Conservation (phyloP, 345 rosid genomes). For the Citrus inodora region DNA sequence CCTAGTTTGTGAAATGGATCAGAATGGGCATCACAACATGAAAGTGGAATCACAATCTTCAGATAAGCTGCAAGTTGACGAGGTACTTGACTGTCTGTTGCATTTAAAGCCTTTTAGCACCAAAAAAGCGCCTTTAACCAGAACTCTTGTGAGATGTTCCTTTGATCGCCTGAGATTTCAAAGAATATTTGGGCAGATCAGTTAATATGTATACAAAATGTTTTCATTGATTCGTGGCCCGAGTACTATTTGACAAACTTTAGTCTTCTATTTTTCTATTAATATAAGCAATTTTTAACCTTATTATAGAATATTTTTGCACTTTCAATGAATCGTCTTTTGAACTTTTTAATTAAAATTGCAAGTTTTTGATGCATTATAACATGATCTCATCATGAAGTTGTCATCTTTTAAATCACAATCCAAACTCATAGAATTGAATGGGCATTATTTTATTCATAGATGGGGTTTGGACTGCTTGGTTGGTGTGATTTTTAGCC, state of each 20-base stretch:
- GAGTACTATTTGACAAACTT: neutral
- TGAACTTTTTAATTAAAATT: neutral
- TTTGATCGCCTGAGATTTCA: neutral
- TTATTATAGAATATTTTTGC: neutral
- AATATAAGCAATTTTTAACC: neutral
- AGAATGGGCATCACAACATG: conserved; percentile 24
- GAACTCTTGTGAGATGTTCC: neutral
- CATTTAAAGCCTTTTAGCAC: neutral
- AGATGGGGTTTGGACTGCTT: neutral
- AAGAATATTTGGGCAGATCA: neutral
- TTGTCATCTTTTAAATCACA: neutral
- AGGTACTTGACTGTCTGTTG: conserved; percentile 37
- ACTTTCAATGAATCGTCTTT: too few relatives aligned
- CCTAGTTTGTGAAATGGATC: conserved; percentile 19
- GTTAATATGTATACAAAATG: too few relatives aligned
- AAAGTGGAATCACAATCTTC: conserved; percentile 34
- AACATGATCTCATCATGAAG: neutral
- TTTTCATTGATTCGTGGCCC: neutral
- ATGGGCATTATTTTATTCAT: neutral
- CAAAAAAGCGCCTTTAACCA: neutral
- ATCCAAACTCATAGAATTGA: neutral
- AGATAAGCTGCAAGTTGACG: conserved; percentile 36
- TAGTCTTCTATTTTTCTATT: neutral
- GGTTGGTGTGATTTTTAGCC: neutral
- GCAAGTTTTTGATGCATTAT: neutral